These are phyloP conservation scores for Fusarium sp. DNA, from an alignment of 2,329 filamentous ascomycete genomes.

Conservation along the genomic window DNA sequence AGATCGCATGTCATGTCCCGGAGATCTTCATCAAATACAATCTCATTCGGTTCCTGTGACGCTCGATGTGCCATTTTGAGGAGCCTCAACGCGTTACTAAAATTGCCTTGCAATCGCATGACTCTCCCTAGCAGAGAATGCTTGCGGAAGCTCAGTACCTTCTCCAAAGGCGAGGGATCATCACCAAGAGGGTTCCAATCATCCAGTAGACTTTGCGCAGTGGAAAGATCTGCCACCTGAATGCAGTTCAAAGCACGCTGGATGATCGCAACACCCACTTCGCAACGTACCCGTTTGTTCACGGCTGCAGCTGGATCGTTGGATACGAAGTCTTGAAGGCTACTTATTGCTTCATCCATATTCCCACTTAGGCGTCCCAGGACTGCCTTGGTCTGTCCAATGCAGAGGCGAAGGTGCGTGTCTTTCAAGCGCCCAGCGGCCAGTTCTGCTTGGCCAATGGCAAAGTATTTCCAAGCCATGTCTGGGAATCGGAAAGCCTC, in stretches of 20 bases:
- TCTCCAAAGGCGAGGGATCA: conserved; percentile 30
- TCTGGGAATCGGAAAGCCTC: conserved; percentile 43
- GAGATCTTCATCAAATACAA: conserved; percentile 41
- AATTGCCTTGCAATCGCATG: conserved; percentile 36
- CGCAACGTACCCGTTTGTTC: conserved; percentile 31
- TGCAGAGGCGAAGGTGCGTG: conserved; percentile 35
- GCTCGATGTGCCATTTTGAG: conserved; percentile 23
- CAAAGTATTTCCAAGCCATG: conserved; percentile 46
- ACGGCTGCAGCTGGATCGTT: conserved; percentile 6
- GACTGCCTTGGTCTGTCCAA: conserved; percentile 39
- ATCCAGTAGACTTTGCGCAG: conserved; percentile 33
- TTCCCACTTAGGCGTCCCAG: conserved; percentile 40
- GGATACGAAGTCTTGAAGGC: conserved; percentile 26
- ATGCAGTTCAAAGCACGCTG: conserved; percentile 39
- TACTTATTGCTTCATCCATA: conserved; percentile 35
- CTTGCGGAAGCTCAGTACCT: conserved; percentile 38
- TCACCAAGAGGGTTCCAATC: conserved; percentile 34
- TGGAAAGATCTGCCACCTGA: conserved; percentile 36
- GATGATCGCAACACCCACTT: conserved; percentile 34
- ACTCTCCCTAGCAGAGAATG: conserved; percentile 39
- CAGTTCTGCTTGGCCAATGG: conserved; percentile 35
- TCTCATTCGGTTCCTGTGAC: conserved; percentile 14
- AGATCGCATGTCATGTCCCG: conserved; percentile 42
- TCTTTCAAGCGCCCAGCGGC: conserved; percentile 37
- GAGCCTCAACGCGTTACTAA: conserved; percentile 23